Percentiles rank a stretch among this genome's conserved stretches.
These are phyloP conservation scores for Senecio squalidus DNA, from an alignment of 140 eudicot genomes.

Conservation along the genomic window DNA sequence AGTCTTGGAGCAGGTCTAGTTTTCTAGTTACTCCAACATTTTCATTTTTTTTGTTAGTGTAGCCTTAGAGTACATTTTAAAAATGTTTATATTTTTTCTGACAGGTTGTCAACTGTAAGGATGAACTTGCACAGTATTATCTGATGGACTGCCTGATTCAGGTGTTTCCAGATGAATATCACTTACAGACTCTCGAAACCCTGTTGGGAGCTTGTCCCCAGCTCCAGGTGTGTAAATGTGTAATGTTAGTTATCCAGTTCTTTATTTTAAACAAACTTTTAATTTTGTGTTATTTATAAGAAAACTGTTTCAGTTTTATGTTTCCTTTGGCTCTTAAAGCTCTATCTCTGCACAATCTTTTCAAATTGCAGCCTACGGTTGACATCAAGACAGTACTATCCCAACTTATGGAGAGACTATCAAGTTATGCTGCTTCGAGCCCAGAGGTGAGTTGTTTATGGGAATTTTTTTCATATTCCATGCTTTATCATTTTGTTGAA, in stretches of 20 bases:
- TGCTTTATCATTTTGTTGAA: constrained; percentile 17
- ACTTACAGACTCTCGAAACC: constrained; percentile 93
- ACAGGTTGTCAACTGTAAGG: constrained; percentile 95
- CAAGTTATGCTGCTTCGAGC: constrained; percentile 91
- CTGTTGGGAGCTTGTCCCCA: constrained; percentile 90
- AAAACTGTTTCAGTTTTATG: neutral
- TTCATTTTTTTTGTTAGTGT: neutral
- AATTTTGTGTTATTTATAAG: neutral
- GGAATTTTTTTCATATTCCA: constrained; percentile 6
- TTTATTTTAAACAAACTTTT: neutral
- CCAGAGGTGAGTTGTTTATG: constrained; percentile 69
- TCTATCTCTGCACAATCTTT: constrained; percentile 1
- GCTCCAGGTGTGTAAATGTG: constrained; percentile 87
- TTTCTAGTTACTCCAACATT: constrained; percentile 7
- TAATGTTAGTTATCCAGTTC: constrained; percentile 1
- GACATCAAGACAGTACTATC: constrained; percentile 94
- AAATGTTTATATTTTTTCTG: constrained; percentile 13
- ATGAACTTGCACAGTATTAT: constrained; percentile 92
- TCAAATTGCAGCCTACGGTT: constrained; percentile 67
- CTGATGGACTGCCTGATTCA: constrained; percentile 98
- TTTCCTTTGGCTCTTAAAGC: neutral
- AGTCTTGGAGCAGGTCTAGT: constrained; percentile 84
- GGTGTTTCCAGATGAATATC: constrained; percentile 99
- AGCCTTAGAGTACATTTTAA: neutral
- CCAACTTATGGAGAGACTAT: constrained; percentile 92